Evolutionary conservation across 805 yeast species (phyloP), one percentile per base, ranked within the genome.

Genomic region (Candida patagonica): DNA sequence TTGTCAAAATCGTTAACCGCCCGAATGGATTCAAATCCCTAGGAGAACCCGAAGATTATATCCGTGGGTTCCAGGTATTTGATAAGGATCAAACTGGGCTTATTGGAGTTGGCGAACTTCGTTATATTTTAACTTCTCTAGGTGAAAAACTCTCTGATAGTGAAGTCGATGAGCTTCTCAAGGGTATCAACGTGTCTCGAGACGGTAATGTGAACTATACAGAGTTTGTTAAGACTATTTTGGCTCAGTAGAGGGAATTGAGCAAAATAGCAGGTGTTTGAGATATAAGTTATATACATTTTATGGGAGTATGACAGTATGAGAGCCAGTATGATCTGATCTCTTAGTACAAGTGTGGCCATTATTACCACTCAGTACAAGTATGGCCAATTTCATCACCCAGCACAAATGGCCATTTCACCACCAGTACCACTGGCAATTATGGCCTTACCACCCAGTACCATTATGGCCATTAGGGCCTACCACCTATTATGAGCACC

Each of bases 151-250:
- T 92, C 52, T 63, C 82, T 12, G 95, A 87, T 52, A 69, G 76
- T 32, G 99, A 92, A 65, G 96, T 92, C 40, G 96, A 89, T 54
- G 98, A 94, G 63, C 73, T 92, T 53, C 73, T 92, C 57, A 92
- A 89, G 66, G 97, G 97, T 49, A 94, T 94, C 43, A 83, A 81
- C 53, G 88, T 88, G 42, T 86, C 95, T 38, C 74, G 85, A 50
- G 96, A 92, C 47, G 96, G 96, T 41, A 85, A 84, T 55, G 94
- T 92, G 43, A 95, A 92, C 63, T 92, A 92, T 59, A 87, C 82
- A 38, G 67, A 87, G 60, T 89, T 89, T 61, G 95, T 89, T 53
- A 88, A 88, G 70, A 80, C 89, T 45, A 84, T 88, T 48, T 73
- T 88, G 60, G 92, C 94, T 54, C 96, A 88, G 67, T 88, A 70